These are phyloP conservation scores for Rhododendron ferrugineum DNA, from an alignment of 148 eudicot genomes.

Conservation along the genomic window DNA sequence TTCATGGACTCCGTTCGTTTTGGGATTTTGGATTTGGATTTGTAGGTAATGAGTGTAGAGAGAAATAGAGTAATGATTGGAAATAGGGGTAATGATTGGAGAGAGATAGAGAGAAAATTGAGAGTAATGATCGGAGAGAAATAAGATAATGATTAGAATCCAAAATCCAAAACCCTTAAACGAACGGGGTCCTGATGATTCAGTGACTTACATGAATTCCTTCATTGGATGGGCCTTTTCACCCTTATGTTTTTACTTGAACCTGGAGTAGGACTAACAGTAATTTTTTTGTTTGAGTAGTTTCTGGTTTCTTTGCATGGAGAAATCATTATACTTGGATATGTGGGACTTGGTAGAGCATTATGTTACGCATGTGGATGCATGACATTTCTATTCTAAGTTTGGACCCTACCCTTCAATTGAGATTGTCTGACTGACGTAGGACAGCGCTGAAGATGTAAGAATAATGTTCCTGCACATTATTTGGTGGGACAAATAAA, in stretches of 20 bases:
- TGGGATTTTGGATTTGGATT: too few relatives aligned
- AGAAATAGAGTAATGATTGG: too few relatives aligned
- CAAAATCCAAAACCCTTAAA: too few relatives aligned
- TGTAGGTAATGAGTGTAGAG: too few relatives aligned
- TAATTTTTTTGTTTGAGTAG: not conserved
- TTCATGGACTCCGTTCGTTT: not conserved
- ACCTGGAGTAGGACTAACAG: not conserved
- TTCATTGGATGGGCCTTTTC: not conserved
- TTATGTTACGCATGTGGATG: not conserved
- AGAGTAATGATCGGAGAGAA: too few relatives aligned
- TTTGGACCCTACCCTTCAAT: not conserved
- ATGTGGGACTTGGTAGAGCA: not conserved
- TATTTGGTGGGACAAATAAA: not conserved
- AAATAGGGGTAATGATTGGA: too few relatives aligned
- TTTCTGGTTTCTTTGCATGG: not conserved
- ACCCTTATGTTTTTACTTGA: not conserved
- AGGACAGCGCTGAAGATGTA: not conserved
- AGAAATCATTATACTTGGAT: not conserved
- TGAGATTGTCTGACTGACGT: not conserved
- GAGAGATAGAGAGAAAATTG: too few relatives aligned
- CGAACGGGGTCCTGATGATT: not conserved
- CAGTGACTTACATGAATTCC: not conserved
- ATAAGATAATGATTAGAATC: too few relatives aligned
- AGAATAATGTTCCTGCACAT: not conserved
- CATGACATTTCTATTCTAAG: not conserved